Percentiles rank a stretch among this genome's conserved stretches.
Conservation (phyloP, 805 yeast genomes). For the Spathaspora hagerdaliae region DNA sequence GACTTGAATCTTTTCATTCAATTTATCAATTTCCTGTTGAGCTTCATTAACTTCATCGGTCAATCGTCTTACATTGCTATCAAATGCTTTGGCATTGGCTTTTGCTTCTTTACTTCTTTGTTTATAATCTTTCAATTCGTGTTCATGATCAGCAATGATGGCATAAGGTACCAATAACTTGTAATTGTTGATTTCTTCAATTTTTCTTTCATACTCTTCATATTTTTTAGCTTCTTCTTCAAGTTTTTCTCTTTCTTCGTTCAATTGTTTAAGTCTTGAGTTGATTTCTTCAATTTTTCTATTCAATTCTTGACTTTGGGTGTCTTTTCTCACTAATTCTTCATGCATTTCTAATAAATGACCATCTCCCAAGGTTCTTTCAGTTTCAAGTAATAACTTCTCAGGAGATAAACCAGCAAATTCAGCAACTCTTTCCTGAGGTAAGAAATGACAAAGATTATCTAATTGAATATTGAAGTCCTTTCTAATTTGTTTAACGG, state of each 20-base stretch:
- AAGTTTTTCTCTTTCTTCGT: slow-evolving; percentile 32
- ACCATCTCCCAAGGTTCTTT: slow-evolving; percentile 69
- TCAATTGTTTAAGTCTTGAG: slow-evolving; percentile 27
- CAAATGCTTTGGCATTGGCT: slow-evolving; percentile 22
- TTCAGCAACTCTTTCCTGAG: slow-evolving; percentile 92
- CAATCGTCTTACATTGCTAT: slow-evolving; percentile 21
- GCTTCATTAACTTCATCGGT: slow-evolving; percentile 5
- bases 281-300: slow-evolving; percentile 24
- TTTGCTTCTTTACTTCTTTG: slow-evolving; percentile 33
- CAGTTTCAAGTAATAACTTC: slow-evolving; percentile 69
- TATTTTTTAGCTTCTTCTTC: slow-evolving; percentile 45
- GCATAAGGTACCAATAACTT: slow-evolving; percentile 41
- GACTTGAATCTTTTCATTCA: background rate
- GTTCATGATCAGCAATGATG: slow-evolving; percentile 33
- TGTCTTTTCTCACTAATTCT: slow-evolving; percentile 50
- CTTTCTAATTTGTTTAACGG: slow-evolving; percentile 43
- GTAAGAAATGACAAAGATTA: slow-evolving; percentile 88
- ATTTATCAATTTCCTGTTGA: background rate
- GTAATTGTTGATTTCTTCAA: slow-evolving; percentile 31
- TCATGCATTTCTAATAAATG: slow-evolving; percentile 56
- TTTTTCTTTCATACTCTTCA: slow-evolving; percentile 44
- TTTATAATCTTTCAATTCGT: slow-evolving; percentile 27
- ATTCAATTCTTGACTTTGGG: slow-evolving; percentile 22
- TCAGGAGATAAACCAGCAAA: slow-evolving; percentile 82
- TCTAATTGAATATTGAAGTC: slow-evolving; percentile 76